Conservation (phyloP, 208 protist species). For the Trypanosoma grayi region DNA sequence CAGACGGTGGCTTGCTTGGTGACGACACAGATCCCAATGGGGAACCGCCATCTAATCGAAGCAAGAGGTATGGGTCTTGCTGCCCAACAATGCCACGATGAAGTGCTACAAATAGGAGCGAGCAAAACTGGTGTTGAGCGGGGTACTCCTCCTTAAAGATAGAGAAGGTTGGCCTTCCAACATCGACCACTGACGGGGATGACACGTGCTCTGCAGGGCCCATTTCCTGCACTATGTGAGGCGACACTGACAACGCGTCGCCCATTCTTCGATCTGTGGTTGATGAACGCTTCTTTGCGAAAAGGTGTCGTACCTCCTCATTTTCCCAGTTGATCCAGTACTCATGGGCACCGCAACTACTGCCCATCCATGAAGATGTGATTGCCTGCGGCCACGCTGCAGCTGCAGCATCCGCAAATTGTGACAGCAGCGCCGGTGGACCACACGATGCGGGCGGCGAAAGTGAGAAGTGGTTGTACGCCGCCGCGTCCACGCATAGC, state of each 20-base stretch:
- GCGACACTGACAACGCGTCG: background rate
- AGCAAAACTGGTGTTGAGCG: conserved; percentile 29
- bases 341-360: background rate
- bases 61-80: conserved; percentile 59
- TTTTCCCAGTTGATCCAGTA: conserved; percentile 22
- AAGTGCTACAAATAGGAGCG: conserved; percentile 61
- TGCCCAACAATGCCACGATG: conserved; percentile 62
- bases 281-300: conserved; percentile 3
- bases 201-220: background rate
- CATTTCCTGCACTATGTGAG: background rate
- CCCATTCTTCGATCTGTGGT: background rate
- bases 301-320: conserved; percentile 31
- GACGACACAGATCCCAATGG: background rate
- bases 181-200: background rate
- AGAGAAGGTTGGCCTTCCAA: conserved; percentile 17
- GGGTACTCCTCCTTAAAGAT: conserved; percentile 42
- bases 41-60: conserved; percentile 19
- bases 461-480: conserved; percentile 5
- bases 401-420: background rate
- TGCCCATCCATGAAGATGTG: background rate
- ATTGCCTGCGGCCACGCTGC: background rate
- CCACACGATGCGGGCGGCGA: background rate
- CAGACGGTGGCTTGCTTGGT: background rate
- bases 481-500: conserved; percentile 15
- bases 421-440: background rate